phyloP scores from a whole-genome alignment of 805 yeast genomes.

The Ogataea pignaliae region DNA sequence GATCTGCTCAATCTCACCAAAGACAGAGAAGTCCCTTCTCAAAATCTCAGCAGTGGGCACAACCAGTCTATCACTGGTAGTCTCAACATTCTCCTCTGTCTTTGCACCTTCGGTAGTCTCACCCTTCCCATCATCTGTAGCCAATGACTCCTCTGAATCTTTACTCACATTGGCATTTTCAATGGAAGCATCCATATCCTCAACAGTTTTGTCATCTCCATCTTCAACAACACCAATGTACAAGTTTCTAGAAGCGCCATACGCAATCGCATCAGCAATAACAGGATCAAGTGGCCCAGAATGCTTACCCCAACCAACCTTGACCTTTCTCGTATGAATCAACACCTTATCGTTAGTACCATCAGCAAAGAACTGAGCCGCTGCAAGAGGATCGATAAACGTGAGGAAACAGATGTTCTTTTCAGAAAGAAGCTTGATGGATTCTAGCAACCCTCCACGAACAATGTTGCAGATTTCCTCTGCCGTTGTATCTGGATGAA shows the following conservation, averaged over 20 bases:
- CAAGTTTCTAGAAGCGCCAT: conserved; percentile 76
- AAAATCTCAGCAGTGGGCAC: conserved; percentile 47
- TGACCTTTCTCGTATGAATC: conserved; percentile 57
- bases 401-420: conserved; percentile 65
- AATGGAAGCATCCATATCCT: too few relatives aligned
- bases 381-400: conserved; percentile 59
- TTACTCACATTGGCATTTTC: too few relatives aligned
- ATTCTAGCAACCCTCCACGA: conserved; percentile 72
- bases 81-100: background rate
- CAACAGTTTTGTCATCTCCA: conserved; percentile 26
- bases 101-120: background rate
- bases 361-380: conserved; percentile 61
- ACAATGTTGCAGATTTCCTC: conserved; percentile 76
- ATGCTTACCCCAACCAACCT: conserved; percentile 71
- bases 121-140: background rate
- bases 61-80: conserved; percentile 2
- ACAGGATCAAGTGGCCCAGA: conserved; percentile 57
- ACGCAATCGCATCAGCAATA: conserved; percentile 53
- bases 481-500: conserved; percentile 57
- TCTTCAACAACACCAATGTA: conserved; percentile 58
- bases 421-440: conserved; percentile 44
- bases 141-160: too few relatives aligned
- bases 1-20: conserved; percentile 74
- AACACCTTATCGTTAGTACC: conserved; percentile 46
- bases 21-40: conserved; percentile 54